Conservation (phyloP, 2,329 filamentous ascomycete species). For the Grosmannia penicillata region DNA sequence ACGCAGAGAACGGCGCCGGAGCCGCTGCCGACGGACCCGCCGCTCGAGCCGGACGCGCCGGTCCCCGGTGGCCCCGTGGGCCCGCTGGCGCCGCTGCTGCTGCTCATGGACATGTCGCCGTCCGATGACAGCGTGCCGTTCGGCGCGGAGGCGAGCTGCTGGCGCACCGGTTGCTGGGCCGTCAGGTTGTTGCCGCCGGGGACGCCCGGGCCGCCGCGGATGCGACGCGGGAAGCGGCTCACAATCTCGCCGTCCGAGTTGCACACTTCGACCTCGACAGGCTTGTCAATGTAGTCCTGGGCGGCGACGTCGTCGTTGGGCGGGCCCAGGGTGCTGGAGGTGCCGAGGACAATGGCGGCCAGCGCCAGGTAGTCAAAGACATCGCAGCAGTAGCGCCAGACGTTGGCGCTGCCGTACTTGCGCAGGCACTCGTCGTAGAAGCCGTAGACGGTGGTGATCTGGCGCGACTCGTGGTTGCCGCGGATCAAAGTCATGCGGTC, state of each 20-base stretch:
- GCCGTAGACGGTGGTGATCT: conserved; percentile 94
- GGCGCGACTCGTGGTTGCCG: conserved; percentile 89
- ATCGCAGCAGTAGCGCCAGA: conserved; percentile 95
- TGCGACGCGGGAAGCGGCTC: conserved; percentile 39
- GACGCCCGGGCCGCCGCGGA: conserved; percentile 27
- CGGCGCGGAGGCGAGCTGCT: conserved; percentile 3
- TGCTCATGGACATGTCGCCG: not conserved
- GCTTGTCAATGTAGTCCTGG: conserved; percentile 43
- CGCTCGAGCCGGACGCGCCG: conserved; percentile 57
- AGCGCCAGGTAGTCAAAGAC: conserved; percentile 94
- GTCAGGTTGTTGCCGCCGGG: conserved; percentile 12
- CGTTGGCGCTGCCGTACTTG: conserved; percentile 93
- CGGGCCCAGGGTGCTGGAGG: conserved; percentile 46
- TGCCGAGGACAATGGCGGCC: conserved; percentile 80
- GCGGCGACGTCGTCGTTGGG: conserved; percentile 29
- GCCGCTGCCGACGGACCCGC: conserved; percentile 47
- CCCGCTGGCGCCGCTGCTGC: conserved; percentile 1
- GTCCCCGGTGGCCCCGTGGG: conserved; percentile 57
- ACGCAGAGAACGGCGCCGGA: conserved; percentile 86
- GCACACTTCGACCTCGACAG: conserved; percentile 86
- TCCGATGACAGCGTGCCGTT: not conserved
- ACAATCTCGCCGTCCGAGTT: conserved; percentile 72
- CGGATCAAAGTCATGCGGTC: conserved; percentile 93
- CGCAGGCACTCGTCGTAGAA: conserved; percentile 96
- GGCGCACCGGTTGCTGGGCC: conserved; percentile 12